A percentile compares a stretch with the other conserved stretches of the same genome.
phyloP scores from a whole-genome alignment of 208 protist genomes.

The Naegleria fowleri region DNA sequence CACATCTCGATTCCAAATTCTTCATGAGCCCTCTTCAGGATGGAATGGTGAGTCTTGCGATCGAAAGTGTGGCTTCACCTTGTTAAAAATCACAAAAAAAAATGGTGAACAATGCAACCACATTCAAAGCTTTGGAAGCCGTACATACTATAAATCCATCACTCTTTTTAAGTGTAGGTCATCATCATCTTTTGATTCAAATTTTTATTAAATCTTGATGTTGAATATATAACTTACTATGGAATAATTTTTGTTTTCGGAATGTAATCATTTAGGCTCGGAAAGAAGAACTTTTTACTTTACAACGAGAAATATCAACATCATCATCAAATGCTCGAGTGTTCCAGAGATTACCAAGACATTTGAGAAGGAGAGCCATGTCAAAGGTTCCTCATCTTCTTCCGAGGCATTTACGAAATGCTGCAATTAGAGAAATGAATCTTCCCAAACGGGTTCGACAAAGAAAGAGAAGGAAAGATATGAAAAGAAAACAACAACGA shows the following conservation, averaged over 20 bases:
- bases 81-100: neutral
- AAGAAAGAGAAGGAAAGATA: conserved; percentile 18
- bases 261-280: neutral
- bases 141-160: neutral
- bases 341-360: conserved; percentile 22
- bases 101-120: neutral
- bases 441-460: neutral
- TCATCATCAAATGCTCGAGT: neutral
- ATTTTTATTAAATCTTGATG: no score
- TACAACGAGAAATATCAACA: neutral
- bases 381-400: neutral
- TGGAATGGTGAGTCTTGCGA: no score
- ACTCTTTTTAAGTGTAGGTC: neutral
- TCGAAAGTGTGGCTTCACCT: no score
- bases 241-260: no score
- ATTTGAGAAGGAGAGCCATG: conserved; percentile 1
- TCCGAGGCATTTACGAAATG: neutral
- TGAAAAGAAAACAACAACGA: neutral
- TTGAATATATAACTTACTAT: no score
- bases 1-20: no score
- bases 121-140: neutral
- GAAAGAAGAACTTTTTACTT: neutral
- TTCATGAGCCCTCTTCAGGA: no score
- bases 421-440: conserved; percentile 4
- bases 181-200: no score